Base-by-base conservation (phyloP, 495 filamentous ascomycete genomes). In the Aspergillus hancockii region DNA sequence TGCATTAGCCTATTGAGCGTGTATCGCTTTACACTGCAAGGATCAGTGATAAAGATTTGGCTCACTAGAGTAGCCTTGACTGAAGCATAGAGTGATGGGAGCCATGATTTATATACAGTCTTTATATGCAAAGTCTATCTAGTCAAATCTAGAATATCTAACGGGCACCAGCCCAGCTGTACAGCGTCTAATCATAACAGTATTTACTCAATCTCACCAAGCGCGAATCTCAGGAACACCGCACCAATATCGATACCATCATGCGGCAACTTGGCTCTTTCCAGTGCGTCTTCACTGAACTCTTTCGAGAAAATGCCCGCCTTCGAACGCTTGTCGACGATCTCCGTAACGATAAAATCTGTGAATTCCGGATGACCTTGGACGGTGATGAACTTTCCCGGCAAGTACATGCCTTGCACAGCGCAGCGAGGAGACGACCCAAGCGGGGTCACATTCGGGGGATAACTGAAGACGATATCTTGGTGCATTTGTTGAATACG, bases 351-450 rank as follows among this genome's bases (percentile, higher is more conserved):
- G 57, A 97, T 93, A 36, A 88, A 84, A 51, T 76, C 79, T 3
- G 79, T 90, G 67, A 94, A 96, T 71, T 98, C 93, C 8, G 93
- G 93, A 68, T 98, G 93, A 5, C 92, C 93, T 70, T 98, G 93
- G 4, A 97, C 85, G 0, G 90, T 88, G 32, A 97, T 86, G 59
- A 90, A 76, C 8, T 79, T 75, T 14, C 77, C 75, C 19, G 86
- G 83, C 9, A 79, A 64, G 67, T 94, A 88, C 85, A 97, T 92
- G 55, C 88, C 90, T 67, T 98, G 93, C 23, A 93, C 84, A 4
- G 75, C 70, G 66, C 93, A 97, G 8, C 74, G 69, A 10, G 79
- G 76, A 1, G 89, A 90, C 16, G 79, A 80, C 7, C 88, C 92
- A 0, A 97, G 81, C 7, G 77, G 63, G 40, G 86, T 76, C 14